Evolutionary conservation across 108 stramenopile genomes (phyloP).

Genomic region (Conticribra guillardii): DNA sequence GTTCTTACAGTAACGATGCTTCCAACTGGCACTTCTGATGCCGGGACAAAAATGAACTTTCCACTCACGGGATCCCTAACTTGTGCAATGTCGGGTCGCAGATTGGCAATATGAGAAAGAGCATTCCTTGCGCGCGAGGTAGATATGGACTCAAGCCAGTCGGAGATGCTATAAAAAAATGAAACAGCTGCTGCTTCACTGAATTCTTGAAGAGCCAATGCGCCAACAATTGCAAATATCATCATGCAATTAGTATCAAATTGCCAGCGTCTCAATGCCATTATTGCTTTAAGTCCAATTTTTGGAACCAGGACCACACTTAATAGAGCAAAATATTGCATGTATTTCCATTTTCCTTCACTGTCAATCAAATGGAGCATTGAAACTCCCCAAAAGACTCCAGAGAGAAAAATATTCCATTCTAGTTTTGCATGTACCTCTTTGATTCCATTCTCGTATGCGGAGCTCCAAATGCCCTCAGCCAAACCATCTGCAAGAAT

Average conservation of each 20-base stretch:
- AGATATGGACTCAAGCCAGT: slow-evolving; percentile 70
- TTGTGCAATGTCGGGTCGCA: slow-evolving; percentile 80
- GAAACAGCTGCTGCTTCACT: slow-evolving; percentile 84
- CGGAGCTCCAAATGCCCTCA: slow-evolving; percentile 40
- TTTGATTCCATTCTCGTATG: slow-evolving; percentile 7
- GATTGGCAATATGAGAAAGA: slow-evolving; percentile 66
- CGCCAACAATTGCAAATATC: slow-evolving; percentile 79
- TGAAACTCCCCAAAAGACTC: slow-evolving; percentile 64
- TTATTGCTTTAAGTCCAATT: slow-evolving; percentile 67
- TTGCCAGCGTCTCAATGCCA: slow-evolving; percentile 50
- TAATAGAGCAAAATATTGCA: slow-evolving; percentile 65
- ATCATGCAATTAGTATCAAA: slow-evolving; percentile 87
- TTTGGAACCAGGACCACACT: slow-evolving; percentile 65
- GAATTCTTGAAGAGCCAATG: slow-evolving; percentile 75
- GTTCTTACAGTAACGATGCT: slow-evolving; percentile 81
- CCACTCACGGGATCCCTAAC: slow-evolving; percentile 64
- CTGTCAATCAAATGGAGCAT: slow-evolving; percentile 62
- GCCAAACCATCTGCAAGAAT: slow-evolving; percentile 28
- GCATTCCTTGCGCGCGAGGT: slow-evolving; percentile 79
- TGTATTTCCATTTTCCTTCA: slow-evolving; percentile 66
- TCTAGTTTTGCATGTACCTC: slow-evolving; percentile 23
- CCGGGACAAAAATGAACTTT: slow-evolving; percentile 66
- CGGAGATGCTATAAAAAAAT: slow-evolving; percentile 76
- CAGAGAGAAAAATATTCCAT: slow-evolving; percentile 49
- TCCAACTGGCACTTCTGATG: slow-evolving; percentile 71